Conservation (phyloP, 257 asterid genomes). For the Jacaranda copaia region DNA sequence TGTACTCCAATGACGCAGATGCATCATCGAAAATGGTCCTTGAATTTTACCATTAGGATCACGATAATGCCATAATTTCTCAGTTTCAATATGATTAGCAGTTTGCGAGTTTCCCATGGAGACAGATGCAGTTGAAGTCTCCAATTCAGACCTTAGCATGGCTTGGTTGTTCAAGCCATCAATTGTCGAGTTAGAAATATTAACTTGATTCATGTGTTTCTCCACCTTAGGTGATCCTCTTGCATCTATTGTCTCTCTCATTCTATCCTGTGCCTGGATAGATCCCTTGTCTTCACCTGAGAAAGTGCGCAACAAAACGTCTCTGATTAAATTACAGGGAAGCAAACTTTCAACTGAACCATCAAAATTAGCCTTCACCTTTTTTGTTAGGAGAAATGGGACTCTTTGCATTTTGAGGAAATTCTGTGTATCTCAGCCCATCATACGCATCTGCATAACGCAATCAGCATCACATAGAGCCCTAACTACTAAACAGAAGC, state of each 20-base stretch:
- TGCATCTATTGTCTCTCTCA: conserved; percentile 46
- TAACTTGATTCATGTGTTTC: conserved; percentile 42
- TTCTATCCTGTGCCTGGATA: conserved; percentile 35
- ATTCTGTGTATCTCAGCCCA: conserved; percentile 36
- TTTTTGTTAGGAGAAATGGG: conserved; percentile 38
- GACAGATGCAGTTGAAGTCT: conserved; percentile 48
- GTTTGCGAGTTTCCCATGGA: conserved; percentile 49
- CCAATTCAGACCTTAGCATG: conserved; percentile 51
- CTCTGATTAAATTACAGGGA: conserved; percentile 24
- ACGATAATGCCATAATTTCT: conserved; percentile 87
- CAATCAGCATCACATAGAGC: conserved; percentile 24
- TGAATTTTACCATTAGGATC: conserved; percentile 79
- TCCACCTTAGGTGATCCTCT: conserved; percentile 45
- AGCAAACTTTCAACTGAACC: neutral
- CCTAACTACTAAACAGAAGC: neutral
- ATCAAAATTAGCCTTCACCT: conserved; percentile 39
- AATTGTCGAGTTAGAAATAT: conserved; percentile 35
- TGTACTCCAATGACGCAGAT: conserved; percentile 71
- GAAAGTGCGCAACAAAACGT: conserved; percentile 26
- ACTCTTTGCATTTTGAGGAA: conserved; percentile 33
- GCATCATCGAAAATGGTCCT: conserved; percentile 88
- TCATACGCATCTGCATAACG: conserved; percentile 43
- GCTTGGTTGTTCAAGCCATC: conserved; percentile 44
- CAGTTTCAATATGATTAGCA: conserved; percentile 57
- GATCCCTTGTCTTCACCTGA: conserved; percentile 63